Base-by-base conservation (phyloP, 225 moss, liverwort and hornwort species). In the Sphagnum contortum region DNA sequence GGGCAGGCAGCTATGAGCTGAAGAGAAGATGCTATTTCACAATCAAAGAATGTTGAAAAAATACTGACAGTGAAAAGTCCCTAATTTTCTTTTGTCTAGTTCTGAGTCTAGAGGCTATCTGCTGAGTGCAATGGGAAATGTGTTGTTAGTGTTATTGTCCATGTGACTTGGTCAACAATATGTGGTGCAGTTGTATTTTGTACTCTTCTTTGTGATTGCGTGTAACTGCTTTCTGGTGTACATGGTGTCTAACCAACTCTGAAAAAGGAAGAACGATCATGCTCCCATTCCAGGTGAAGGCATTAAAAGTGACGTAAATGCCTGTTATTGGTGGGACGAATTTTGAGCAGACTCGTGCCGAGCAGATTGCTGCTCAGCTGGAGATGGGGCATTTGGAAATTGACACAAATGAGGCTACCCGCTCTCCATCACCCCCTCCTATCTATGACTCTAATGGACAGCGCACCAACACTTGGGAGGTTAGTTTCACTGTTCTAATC, bases 291-390 rank as follows among this genome's bases (percentile, higher is more conserved):
- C 90, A 94, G 88, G 87, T 88, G 94, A 92, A 87, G 76, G 93
- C 71, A 80, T 79, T 79, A 83, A 94, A 52, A 52, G 88, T 91
- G 91, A 88, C 86, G 76, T 89, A 79, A 76, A 87, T 94, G 83
- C 86, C 70, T 94, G 78, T 81, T 88, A 89, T 85, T 94, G 88
- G 90, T 91, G 88, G 85, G 88, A 88, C 90, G 76, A 91, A 70
- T 94, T 78, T 91, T 94, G 91, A 89, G 83, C 91, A 94, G 91
- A 94, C 94, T 77, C 94, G 94, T 59, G 94, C 94, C 65, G 94
- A 94, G 83, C 94, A 94, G 76, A 94, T 94, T 79, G 91, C 88
- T 68, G 85, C 94, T 76, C 94, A 91, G 67, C 74, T 94, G 81
- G 91, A 94, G 59, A 82, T 68, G 0, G 88, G 94, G 2, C 83